phyloP scores from a whole-genome alignment of 371 early-diverging fungal genomes.

The Mortierella sp. region DNA sequence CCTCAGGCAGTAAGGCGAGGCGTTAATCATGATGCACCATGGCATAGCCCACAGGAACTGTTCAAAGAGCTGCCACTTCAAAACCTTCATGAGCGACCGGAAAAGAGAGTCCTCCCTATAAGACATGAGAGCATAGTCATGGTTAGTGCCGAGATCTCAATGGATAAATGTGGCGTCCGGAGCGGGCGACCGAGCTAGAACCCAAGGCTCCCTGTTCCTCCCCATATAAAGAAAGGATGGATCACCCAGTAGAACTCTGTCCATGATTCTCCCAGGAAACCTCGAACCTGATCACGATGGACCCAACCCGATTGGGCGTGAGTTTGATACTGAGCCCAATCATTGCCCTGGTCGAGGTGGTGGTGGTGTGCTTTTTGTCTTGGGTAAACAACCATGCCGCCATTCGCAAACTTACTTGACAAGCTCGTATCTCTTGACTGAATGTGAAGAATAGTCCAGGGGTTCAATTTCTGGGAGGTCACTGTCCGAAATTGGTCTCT shows the following conservation, averaged over 20 bases:
- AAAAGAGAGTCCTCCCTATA: conserved; percentile 34
- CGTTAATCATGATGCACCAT: conserved; percentile 63
- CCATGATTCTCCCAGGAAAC: too few relatives aligned
- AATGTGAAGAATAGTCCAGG: conserved; percentile 20
- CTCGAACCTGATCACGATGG: background rate
- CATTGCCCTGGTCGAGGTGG: too few relatives aligned
- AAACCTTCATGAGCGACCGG: conserved; percentile 51
- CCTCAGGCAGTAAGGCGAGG: conserved; percentile 67
- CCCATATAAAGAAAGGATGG: conserved; percentile 24
- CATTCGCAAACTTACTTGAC: conserved; percentile 28
- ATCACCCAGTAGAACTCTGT: background rate
- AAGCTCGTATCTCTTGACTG: conserved; percentile 29
- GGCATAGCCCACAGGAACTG: conserved; percentile 61
- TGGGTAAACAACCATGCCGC: conserved; percentile 1
- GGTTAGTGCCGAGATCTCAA: background rate
- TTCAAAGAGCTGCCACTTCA: conserved; percentile 46
- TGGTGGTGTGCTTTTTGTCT: background rate
- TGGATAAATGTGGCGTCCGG: too few relatives aligned
- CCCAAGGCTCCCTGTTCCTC: background rate
- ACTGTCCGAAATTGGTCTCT: conserved; percentile 59
- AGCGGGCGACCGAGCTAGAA: too few relatives aligned
- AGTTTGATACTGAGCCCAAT: too few relatives aligned
- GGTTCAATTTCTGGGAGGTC: conserved; percentile 59
- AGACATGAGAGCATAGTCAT: background rate
- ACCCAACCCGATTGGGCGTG: conserved; percentile 7